These are phyloP conservation scores for Cryomyces minteri DNA, from an alignment of 495 filamentous ascomycete species.

Conservation along the genomic window DNA sequence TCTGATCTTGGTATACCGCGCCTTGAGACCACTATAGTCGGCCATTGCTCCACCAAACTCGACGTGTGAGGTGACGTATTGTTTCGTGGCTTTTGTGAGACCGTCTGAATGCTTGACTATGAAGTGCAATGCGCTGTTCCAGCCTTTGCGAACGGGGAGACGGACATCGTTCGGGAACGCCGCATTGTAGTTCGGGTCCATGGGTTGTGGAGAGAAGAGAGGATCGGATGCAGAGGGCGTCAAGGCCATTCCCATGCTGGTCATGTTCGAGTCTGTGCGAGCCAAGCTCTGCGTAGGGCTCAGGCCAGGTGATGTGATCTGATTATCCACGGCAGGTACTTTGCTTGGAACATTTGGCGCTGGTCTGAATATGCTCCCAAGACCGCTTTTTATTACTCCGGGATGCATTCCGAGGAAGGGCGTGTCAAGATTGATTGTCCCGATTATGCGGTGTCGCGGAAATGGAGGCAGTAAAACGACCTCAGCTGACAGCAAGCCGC, in stretches of 20 bases:
- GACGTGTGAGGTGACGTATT: constrained; percentile 60
- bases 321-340: too few relatives aligned
- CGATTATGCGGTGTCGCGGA: constrained; percentile 49
- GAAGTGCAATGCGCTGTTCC: constrained; percentile 54
- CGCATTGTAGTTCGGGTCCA: constrained; percentile 54
- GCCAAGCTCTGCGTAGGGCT: too few relatives aligned
- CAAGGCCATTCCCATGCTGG: too few relatives aligned
- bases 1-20: constrained; percentile 47
- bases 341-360: too few relatives aligned
- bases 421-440: constrained; percentile 68
- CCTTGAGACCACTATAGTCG: constrained; percentile 50
- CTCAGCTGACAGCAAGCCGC: constrained; percentile 68
- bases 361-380: constrained; percentile 55
- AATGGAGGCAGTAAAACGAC: constrained; percentile 41
- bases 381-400: constrained; percentile 61
- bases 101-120: constrained; percentile 59
- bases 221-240: neutral
- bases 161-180: constrained; percentile 53
- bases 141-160: constrained; percentile 42
- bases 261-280: too few relatives aligned
- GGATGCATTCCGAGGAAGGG: constrained; percentile 84
- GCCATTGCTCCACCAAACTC: constrained; percentile 70
- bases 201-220: constrained; percentile 1
- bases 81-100: constrained; percentile 45
- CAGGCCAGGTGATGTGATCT: too few relatives aligned